phyloP scores from a whole-genome alignment of 1,139 yeast genomes.

The Kodamaea arcana region DNA sequence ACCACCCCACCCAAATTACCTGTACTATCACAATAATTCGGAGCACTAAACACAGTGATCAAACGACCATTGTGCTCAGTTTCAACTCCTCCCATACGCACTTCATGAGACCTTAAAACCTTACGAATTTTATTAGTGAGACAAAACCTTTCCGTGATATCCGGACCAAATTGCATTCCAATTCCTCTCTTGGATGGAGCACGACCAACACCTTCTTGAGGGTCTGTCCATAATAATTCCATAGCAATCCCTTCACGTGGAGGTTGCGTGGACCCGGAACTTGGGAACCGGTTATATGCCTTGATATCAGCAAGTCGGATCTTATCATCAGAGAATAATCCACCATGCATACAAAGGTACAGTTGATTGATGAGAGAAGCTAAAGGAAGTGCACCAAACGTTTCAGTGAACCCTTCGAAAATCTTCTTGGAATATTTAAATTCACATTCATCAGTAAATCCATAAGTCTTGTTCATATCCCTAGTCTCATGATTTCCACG shows the following conservation, averaged over 20 bases:
- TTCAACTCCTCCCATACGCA: constrained; percentile 86
- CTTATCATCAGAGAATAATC: constrained; percentile 76
- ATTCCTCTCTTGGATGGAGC: constrained; percentile 91
- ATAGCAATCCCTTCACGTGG: constrained; percentile 89
- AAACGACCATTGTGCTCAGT: constrained; percentile 82
- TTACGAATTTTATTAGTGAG: constrained; percentile 67
- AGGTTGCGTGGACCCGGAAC: constrained; percentile 65
- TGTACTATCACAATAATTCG: constrained; percentile 91
- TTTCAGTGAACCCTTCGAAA: constrained; percentile 82
- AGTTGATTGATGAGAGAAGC: constrained; percentile 75
- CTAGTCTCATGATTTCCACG: constrained; percentile 97
- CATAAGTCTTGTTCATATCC: constrained; percentile 95
- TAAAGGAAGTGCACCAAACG: constrained; percentile 82
- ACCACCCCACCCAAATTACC: constrained; percentile 90
- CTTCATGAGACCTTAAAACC: constrained; percentile 91
- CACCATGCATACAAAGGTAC: constrained; percentile 93
- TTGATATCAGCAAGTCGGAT: constrained; percentile 73
- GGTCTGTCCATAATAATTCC: constrained; percentile 98
- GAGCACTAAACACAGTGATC: constrained; percentile 93
- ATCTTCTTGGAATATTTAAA: constrained; percentile 79
- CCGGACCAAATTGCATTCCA: constrained; percentile 97
- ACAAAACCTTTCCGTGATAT: constrained; percentile 78
- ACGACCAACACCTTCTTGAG: constrained; percentile 74
- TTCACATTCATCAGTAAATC: constrained; percentile 94
- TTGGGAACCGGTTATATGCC: constrained; percentile 59